Conservation (phyloP, 257 asterid genomes). For the Asclepias syriaca region DNA sequence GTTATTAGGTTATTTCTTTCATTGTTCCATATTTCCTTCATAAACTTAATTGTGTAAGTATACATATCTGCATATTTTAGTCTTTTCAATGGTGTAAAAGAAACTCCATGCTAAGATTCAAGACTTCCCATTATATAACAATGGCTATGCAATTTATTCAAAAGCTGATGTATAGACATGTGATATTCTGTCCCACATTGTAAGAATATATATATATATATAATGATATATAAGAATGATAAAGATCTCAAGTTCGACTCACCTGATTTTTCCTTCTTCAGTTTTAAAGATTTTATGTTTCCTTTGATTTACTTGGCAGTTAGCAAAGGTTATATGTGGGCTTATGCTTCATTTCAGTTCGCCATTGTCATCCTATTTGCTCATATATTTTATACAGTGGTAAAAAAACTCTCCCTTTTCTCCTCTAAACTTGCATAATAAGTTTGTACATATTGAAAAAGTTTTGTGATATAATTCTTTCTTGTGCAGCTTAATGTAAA, state of each 20-base stretch:
- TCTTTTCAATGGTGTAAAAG: not conserved
- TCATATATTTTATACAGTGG: conserved; percentile 84
- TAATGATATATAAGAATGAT: no score
- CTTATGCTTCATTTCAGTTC: conserved; percentile 94
- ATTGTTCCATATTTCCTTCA: not conserved
- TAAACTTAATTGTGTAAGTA: not conserved
- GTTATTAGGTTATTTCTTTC: not conserved
- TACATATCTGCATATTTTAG: not conserved
- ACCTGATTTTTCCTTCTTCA: no score
- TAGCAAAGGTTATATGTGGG: conserved; percentile 94
- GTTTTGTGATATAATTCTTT: not conserved
- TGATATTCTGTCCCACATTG: no score
- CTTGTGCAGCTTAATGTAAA: conserved; percentile 69
- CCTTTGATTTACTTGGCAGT: conserved; percentile 43
- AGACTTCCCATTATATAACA: not conserved
- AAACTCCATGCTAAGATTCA: not conserved
- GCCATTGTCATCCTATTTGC: conserved; percentile 91
- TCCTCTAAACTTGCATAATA: not conserved
- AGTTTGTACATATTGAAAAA: no score
- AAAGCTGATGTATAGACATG: not conserved
- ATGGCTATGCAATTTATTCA: not conserved
- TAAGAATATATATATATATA: no score
- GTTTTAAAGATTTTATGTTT: not conserved
- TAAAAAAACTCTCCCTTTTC: conserved; percentile 24
- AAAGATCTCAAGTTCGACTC: no score